Base-by-base conservation (phyloP, 257 asterid genomes). In the Jasminum sambac region DNA sequence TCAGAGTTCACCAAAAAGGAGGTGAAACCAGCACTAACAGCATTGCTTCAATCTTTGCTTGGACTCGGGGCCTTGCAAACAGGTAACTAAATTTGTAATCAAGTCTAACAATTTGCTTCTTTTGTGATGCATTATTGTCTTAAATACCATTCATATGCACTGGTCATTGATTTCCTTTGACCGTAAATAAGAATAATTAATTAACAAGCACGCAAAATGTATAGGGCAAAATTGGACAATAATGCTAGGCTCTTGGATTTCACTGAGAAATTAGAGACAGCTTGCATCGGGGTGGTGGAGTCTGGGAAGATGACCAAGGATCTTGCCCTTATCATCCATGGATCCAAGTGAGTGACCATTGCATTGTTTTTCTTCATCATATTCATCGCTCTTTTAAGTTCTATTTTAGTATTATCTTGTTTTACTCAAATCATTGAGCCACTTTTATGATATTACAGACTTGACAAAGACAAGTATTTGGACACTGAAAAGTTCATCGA, bases 21-120 rank as follows among this genome's bases (percentile, higher is more conserved):
- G 98, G 99, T 73, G 99, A 95, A 86, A 95, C 99, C 71, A 95
- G 99, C 82, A 95, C 99, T 11, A 91, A 95, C 66, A 95, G 99
- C 91, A 95, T 95, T 72, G 98, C 99, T 66, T 95, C 99, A 2
- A 91, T 95, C 82, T 91, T 91, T 83, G 99, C 99, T 69, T 95
- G 99, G 97, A 87, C 98, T 68, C 88, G 99, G 57, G 99, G 99
- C 44, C 98, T 95, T 66, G 96, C 98, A 43, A 98, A 95, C 89
- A 84, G 98, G 99, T 91, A 77, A 41, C 41, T 37, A 10, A 63
- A 61, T 63, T 61, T 57, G 0, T 30, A 52, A 52, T 60, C 23
- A 30, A 21, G 34, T 21, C 26, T 34, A 6, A 21, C 30, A 55
- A 21, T 19, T 23, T 55, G 30, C 34, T 55, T 19, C 21, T 55